Percentiles rank a stretch among this genome's conserved stretches.
Conservation (phyloP, 306 rosid species). For the Cucurbita maxima region DNA sequence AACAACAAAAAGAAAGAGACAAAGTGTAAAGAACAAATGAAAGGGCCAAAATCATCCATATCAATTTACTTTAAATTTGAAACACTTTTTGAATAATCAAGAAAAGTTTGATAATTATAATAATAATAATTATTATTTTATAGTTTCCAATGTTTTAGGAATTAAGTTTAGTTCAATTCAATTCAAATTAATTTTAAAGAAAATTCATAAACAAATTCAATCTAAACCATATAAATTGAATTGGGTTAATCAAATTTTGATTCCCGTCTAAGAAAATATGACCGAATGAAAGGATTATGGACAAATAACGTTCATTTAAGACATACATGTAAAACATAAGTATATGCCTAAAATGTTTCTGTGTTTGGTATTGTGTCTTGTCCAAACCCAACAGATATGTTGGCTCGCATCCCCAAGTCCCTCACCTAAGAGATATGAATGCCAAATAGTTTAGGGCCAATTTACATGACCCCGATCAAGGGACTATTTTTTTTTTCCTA, state of each 20-base stretch:
- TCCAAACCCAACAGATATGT: background rate
- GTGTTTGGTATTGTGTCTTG: background rate
- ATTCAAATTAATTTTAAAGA: too few relatives aligned
- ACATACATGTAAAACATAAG: background rate
- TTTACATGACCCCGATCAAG: too few relatives aligned
- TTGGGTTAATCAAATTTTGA: background rate
- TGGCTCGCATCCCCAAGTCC: background rate
- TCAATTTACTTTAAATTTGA: background rate
- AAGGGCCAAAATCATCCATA: background rate
- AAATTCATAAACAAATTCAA: too few relatives aligned
- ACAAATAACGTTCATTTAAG: background rate
- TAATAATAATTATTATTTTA: too few relatives aligned
- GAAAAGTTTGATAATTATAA: background rate
- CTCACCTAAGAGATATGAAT: background rate
- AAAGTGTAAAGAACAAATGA: background rate
- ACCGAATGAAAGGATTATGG: background rate
- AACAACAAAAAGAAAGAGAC: background rate
- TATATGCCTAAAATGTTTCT: background rate
- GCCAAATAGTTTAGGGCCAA: background rate
- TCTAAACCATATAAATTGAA: too few relatives aligned
- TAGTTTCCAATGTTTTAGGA: too few relatives aligned
- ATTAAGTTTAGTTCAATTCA: too few relatives aligned
- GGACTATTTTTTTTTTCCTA: too few relatives aligned
- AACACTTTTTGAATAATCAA: background rate
- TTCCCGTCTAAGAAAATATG: background rate